phyloP scores from a whole-genome alignment of 2,329 filamentous ascomycete genomes.

The Cladosporium sp. region DNA sequence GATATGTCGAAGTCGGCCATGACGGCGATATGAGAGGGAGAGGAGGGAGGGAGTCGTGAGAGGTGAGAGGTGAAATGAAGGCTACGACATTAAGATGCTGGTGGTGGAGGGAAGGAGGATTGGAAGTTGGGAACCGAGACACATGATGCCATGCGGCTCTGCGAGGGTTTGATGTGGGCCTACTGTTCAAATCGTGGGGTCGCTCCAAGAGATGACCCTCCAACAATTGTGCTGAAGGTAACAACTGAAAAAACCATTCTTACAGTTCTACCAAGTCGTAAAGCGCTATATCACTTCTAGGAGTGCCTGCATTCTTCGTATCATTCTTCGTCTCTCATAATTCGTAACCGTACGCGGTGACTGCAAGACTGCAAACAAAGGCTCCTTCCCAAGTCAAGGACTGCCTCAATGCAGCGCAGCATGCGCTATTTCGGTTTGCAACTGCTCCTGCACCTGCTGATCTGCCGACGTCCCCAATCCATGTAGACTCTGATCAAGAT shows the following conservation, averaged over 20 bases:
- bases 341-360: not conserved
- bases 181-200: not conserved
- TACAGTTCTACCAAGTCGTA: not conserved
- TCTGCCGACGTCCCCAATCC: not conserved
- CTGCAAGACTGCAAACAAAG: not conserved
- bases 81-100: slow-evolving; percentile 1
- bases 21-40: slow-evolving; percentile 37
- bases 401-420: not conserved
- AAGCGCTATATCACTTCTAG: not conserved
- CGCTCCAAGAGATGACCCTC: not conserved
- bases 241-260: not conserved
- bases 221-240: not conserved
- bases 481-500: slow-evolving; percentile 2
- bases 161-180: not conserved
- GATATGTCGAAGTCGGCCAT: slow-evolving; percentile 56
- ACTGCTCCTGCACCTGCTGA: slow-evolving; percentile 7
- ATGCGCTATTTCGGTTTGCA: slow-evolving; percentile 7
- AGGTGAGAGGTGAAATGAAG: no score
- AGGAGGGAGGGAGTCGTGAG: not conserved
- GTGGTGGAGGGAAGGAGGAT: not conserved
- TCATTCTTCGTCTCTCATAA: not conserved
- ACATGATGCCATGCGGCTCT: slow-evolving; percentile 8
- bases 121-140: not conserved
- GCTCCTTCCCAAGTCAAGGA: not conserved
- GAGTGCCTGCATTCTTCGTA: not conserved